Base-by-base conservation (phyloP, 1,284 basidiomycete species). In the Cutaneotrichosporon arboriforme region DNA sequence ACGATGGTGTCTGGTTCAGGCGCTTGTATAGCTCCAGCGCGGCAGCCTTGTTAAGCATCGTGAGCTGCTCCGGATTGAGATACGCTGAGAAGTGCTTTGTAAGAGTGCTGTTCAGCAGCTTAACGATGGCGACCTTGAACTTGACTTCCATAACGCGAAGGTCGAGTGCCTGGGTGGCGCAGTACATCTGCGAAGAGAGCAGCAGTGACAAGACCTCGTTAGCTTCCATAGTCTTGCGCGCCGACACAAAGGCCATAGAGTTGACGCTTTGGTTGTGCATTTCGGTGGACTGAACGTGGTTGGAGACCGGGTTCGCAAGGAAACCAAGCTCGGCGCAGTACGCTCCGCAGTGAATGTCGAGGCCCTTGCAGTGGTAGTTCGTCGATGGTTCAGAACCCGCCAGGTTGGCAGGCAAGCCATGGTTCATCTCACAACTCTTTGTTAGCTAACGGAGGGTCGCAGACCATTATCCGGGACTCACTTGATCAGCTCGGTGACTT, bases 321-420 rank as follows among this genome's bases (percentile, higher is more conserved):
- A 50, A 58, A 23, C 57, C 57, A n/a, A 58, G 57, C 53, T 58
- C 57, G 53, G 57, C 49, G 50, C 50, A 52, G 53, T 58, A 58
- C 5, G 57, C 57, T 17, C 47, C 57, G 26, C 43, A 46, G 53
- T 58, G 57, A 47, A 58, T 58, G 57, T 58, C 57, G 47, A 58
- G 57, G 18, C 57, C 57, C 57, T 58, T 58, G 57, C 57, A 58
- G 57, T 58, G 57, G 57, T 58, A 58, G 57, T 58, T 58, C 43
- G 57, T 58, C 39, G 43, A 47, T 3, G 57, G 57, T 50, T 58
- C 57, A 20, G 38, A 35, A 35, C 57, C 57, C 13, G 57, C 57
- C 2, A 58, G 57, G 57, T 55, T 55, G 43, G 57, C 37, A 14
- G 57, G 57, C 2, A 58, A 53, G 21, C 57, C 57, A 47, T 51